Percentiles rank a stretch among this genome's conserved stretches.
Conservation (phyloP, 192 early-diverging fungal species). For the Phlyctochytrium arcticum region DNA sequence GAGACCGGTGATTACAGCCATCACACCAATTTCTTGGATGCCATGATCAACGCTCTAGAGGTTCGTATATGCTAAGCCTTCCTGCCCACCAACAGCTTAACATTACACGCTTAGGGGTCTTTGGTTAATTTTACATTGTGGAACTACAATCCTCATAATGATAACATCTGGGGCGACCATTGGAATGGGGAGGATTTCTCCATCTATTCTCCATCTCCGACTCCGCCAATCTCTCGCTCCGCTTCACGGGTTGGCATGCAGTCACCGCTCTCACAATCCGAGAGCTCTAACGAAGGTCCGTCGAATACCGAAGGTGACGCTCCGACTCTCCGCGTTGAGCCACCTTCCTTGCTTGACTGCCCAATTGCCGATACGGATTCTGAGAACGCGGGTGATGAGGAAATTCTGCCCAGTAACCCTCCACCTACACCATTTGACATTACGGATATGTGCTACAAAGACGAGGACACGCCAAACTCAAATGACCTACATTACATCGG, state of each 20-base stretch:
- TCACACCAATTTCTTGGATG: slow-evolving; percentile 74
- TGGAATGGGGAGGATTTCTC: slow-evolving; percentile 70
- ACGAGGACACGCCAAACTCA: slow-evolving; percentile 34
- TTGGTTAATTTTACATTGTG: slow-evolving; percentile 79
- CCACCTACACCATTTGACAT: slow-evolving; percentile 59
- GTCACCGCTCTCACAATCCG: no score
- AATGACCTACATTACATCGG: slow-evolving; percentile 58
- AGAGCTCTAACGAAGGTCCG: no score
- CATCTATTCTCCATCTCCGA: slow-evolving; percentile 49
- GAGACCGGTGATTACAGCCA: slow-evolving; percentile 65
- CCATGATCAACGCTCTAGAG: slow-evolving; percentile 69
- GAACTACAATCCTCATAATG: slow-evolving; percentile 82
- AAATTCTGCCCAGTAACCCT: no score
- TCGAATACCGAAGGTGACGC: no score
- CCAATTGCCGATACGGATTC: no score
- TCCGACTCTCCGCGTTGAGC: no score
- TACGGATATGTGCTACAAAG: slow-evolving; percentile 28
- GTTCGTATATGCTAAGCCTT: not conserved
- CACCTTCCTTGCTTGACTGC: no score
- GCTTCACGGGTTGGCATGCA: no score
- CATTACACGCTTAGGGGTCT: slow-evolving; percentile 33
- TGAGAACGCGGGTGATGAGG: no score
- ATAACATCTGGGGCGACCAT: slow-evolving; percentile 74
- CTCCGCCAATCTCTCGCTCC: no score
- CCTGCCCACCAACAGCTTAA: not conserved